Conservation (phyloP, 768 basidiomycete species). For the Phanerochaete sordida region DNA sequence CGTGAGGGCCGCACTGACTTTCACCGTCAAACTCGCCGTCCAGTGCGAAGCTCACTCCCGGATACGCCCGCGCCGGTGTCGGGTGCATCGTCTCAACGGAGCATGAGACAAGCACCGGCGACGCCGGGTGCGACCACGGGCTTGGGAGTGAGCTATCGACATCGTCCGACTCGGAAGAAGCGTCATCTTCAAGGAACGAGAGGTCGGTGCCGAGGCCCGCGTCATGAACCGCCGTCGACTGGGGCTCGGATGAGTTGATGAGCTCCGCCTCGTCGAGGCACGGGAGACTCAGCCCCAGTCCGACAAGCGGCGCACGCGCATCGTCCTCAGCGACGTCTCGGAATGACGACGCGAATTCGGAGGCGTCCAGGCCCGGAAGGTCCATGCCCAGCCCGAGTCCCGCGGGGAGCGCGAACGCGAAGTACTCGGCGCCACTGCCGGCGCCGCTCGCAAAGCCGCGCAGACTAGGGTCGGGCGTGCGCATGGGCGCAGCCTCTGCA, state of each 20-base stretch:
- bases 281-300: background rate
- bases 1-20: conserved; percentile 28
- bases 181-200: conserved; percentile 1
- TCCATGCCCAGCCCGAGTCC: too few relatives aligned
- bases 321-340: background rate
- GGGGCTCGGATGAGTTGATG: background rate
- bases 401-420: background rate
- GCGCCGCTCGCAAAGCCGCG: background rate
- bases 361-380: background rate
- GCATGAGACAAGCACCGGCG: background rate
- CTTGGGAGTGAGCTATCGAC: background rate
- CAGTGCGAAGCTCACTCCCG: conserved; percentile 23
- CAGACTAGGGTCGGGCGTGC: conserved; percentile 1
- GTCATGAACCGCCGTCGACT: background rate
- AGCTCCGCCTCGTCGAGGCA: conserved; percentile 1
- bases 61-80: background rate
- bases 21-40: conserved; percentile 26
- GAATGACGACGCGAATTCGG: background rate
- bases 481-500: background rate
- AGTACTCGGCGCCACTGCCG: background rate
- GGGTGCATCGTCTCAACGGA: background rate
- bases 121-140: background rate
- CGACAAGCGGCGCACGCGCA: background rate
- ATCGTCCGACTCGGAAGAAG: background rate
- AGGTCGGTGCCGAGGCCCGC: background rate